Conservation (phyloP, 352 stramenopile genomes). For the Phytopythium kandeliae region DNA sequence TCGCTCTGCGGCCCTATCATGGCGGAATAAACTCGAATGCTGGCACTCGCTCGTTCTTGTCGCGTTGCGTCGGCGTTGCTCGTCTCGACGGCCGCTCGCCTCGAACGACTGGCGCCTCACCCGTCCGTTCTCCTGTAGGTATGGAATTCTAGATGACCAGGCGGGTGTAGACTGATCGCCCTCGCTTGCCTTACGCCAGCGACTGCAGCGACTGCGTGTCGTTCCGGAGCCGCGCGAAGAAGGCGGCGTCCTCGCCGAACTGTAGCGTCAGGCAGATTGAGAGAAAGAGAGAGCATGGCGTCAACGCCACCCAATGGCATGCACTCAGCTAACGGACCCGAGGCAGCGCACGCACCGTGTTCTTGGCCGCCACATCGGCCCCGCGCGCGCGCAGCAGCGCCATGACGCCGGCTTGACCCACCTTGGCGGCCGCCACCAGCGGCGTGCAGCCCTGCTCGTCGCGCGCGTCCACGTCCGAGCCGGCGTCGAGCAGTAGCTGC, state of each 20-base stretch:
- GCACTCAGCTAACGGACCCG: too few species aligned
- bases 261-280: too few species aligned
- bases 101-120: too few species aligned
- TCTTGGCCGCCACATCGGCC: constrained; percentile 43
- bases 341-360: constrained; percentile 23
- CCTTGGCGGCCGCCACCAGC: constrained; percentile 69
- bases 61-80: too few species aligned
- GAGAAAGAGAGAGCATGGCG: too few species aligned
- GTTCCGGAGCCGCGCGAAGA: constrained; percentile 56
- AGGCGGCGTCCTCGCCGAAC: constrained; percentile 61
- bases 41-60: neutral
- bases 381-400: constrained; percentile 43
- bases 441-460: constrained; percentile 61
- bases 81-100: too few species aligned
- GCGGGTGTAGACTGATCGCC: too few species aligned
- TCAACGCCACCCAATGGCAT: too few species aligned
- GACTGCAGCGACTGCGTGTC: constrained; percentile 43
- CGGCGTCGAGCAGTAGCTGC: constrained; percentile 47
- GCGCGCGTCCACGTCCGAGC: constrained; percentile 51
- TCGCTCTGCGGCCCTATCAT: constrained; percentile 19
- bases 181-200: constrained; percentile 15
- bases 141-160: too few species aligned
- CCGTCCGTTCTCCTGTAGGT: too few species aligned
- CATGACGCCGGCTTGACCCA: constrained; percentile 61
- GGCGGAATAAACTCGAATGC: constrained; percentile 35